A percentile compares a stretch with the other conserved stretches of the same genome.
phyloP scores from a whole-genome alignment of 2,329 filamentous ascomycete species.

The Pyrenophora teres region DNA sequence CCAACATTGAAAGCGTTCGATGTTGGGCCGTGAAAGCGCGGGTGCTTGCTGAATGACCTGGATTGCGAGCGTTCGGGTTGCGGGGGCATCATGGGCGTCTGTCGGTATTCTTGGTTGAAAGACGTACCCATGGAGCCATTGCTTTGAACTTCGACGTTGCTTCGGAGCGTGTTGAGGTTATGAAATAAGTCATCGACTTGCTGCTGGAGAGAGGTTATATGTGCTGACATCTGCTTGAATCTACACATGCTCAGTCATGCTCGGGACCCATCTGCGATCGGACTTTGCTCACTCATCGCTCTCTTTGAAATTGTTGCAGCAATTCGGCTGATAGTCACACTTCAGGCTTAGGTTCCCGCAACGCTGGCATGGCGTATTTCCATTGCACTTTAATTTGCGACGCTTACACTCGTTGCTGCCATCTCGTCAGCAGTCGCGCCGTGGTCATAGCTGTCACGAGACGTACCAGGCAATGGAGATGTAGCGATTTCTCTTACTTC shows the following conservation, averaged over 20 bases:
- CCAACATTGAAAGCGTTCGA: conserved; percentile 85
- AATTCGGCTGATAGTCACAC: conserved; percentile 69
- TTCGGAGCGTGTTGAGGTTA: conserved; percentile 70
- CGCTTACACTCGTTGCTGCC: conserved; percentile 64
- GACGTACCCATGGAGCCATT: conserved; percentile 37
- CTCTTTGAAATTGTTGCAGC: conserved; percentile 84
- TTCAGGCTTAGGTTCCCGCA: conserved; percentile 68
- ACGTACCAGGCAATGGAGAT: conserved; percentile 64
- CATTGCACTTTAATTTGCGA: conserved; percentile 71
- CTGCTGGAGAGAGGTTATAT: conserved; percentile 76
- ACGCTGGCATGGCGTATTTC: conserved; percentile 66
- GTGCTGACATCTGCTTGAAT: conserved; percentile 78
- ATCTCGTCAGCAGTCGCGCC: too few species aligned
- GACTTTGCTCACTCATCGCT: conserved; percentile 63
- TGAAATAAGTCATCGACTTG: conserved; percentile 80
- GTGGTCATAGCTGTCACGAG: too few species aligned
- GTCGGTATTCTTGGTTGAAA: conserved; percentile 39
- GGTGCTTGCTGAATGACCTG: conserved; percentile 53
- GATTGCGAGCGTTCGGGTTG: conserved; percentile 47
- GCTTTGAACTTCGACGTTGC: conserved; percentile 48
- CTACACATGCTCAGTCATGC: conserved; percentile 38
- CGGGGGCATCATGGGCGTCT: conserved; percentile 40
- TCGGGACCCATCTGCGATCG: background rate
- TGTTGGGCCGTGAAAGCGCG: conserved; percentile 80
- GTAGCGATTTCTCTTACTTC: conserved; percentile 65